Evolutionary conservation across 345 rosid species (phyloP).

Genomic region (Chamaenerion angustifolium): DNA sequence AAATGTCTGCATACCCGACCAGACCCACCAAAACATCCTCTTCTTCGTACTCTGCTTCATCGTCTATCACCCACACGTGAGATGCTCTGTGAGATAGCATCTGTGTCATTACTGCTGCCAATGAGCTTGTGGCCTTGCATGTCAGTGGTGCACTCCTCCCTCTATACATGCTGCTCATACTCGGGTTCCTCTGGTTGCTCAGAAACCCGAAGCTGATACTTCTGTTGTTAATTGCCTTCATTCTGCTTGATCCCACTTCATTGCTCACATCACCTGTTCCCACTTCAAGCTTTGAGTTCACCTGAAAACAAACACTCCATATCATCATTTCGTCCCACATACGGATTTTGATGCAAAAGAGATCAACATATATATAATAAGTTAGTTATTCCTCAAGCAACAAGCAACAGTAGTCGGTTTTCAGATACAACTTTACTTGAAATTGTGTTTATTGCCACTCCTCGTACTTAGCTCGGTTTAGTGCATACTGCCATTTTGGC

Average conservation of each 20-base stretch:
- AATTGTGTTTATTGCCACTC: too few relatives aligned
- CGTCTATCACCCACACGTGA: conserved; percentile 90
- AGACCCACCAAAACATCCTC: conserved; percentile 81
- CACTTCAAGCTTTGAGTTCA: conserved; percentile 26
- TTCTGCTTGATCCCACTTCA: conserved; percentile 30
- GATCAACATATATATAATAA: too few relatives aligned
- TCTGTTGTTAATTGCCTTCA: conserved; percentile 73
- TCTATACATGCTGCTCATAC: conserved; percentile 71
- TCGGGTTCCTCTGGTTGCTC: conserved; percentile 37
- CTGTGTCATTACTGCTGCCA: conserved; percentile 98
- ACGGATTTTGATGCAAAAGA: too few relatives aligned
- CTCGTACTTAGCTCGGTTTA: too few relatives aligned
- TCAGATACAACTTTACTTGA: too few relatives aligned
- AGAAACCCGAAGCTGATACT: conserved; percentile 86
- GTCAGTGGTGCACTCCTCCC: conserved; percentile 92
- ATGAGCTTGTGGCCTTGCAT: conserved; percentile 66
- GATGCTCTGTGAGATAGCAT: conserved; percentile 94
- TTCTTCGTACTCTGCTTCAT: conserved; percentile 51
- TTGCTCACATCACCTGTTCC: conserved; percentile 16
- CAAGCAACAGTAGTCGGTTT: too few relatives aligned
- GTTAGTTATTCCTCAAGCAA: too few relatives aligned
- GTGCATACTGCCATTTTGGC: too few relatives aligned
- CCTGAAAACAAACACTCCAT: conserved; percentile 9
- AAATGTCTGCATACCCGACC: conserved; percentile 73
- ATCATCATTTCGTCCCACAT: too few relatives aligned